A percentile compares a stretch with the other conserved stretches of the same genome.
These are phyloP conservation scores for Nevesoporus exiguus DNA, from an alignment of 768 basidiomycete genomes.

Conservation along the genomic window DNA sequence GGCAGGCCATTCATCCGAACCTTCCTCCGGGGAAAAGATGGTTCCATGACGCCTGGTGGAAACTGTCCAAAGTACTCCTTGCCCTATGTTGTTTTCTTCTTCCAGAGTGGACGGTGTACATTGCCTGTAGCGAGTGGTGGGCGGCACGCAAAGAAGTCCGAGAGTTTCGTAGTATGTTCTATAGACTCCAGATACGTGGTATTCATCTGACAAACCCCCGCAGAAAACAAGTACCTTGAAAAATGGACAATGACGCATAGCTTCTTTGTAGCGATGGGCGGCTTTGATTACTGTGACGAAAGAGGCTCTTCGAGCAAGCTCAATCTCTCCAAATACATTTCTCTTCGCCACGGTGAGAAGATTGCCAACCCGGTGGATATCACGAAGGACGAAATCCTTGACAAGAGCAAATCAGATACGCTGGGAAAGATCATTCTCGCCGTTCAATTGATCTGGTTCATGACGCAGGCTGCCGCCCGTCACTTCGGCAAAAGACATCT, in stretches of 20 bases:
- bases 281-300: not conserved
- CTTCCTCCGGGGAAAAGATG: not conserved
- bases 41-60: not conserved
- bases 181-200: not conserved
- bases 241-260: not conserved
- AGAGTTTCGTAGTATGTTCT: not conserved
- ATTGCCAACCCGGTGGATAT: not conserved
- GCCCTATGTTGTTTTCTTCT: not conserved
- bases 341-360: not conserved
- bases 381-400: not conserved
- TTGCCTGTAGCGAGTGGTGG: too few species aligned
- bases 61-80: not conserved
- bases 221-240: not conserved
- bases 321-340: not conserved
- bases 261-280: not conserved
- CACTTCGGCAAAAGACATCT: not conserved
- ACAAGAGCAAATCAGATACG: conserved; percentile 2
- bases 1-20: not conserved
- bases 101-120: not conserved
- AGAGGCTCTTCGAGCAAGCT: not conserved
- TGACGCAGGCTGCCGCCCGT: not conserved
- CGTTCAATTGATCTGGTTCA: not conserved
- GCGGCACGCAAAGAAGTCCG: too few species aligned
- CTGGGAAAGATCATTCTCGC: not conserved
- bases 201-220: not conserved